phyloP scores from a whole-genome alignment of 202 grass and related monocot genomes.

The Eragrostis tef region DNA sequence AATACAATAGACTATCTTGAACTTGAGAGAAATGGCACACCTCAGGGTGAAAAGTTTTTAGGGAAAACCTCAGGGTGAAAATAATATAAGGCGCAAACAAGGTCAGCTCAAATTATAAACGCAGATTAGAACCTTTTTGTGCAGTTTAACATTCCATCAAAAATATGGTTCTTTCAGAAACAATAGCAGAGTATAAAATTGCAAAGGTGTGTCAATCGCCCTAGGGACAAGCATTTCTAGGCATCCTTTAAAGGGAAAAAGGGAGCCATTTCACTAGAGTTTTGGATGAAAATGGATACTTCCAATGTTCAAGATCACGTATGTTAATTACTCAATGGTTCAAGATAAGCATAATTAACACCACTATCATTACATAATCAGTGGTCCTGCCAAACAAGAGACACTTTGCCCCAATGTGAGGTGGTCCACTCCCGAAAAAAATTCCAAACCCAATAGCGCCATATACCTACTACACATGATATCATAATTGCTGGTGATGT shows the following conservation, averaged over 20 bases:
- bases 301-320: slow-evolving; percentile 39
- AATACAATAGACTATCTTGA: slow-evolving; percentile 17
- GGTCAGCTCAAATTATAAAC: neutral
- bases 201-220: slow-evolving; percentile 20
- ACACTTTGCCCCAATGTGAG: slow-evolving; percentile 46
- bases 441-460: slow-evolving; percentile 44
- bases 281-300: slow-evolving; percentile 52
- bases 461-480: slow-evolving; percentile 44
- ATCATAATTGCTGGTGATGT: slow-evolving; percentile 44
- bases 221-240: slow-evolving; percentile 39
- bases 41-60: neutral
- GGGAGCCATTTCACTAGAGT: slow-evolving; percentile 45
- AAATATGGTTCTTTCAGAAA: neutral
- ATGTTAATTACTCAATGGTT: slow-evolving; percentile 43
- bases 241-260: slow-evolving; percentile 49
- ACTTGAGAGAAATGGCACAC: neutral
- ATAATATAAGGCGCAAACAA: slow-evolving; percentile 1
- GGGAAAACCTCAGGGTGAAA: neutral
- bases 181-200: slow-evolving; percentile 31
- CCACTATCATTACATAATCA: slow-evolving; percentile 49
- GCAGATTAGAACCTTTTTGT: neutral
- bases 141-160: neutral
- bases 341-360: slow-evolving; percentile 50
- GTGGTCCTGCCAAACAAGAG: slow-evolving; percentile 49
- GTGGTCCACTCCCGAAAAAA: slow-evolving; percentile 46